Evolutionary conservation across 305 asterid genomes (phyloP), one percentile per base, ranked within the genome.

Genomic region (Fraxinus velutina): DNA sequence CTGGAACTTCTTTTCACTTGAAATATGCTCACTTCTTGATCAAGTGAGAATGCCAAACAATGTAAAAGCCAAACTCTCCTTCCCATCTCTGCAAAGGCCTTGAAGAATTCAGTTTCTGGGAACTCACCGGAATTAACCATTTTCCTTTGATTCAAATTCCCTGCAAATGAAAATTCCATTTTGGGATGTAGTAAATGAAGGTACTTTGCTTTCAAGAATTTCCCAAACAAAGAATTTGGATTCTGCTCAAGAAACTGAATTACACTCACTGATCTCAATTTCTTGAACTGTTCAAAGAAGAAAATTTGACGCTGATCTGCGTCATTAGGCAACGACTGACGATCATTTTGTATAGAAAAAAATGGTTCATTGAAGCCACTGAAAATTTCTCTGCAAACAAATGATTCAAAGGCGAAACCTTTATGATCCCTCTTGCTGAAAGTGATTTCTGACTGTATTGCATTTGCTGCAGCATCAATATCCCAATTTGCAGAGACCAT

Each of bases 351-450:
- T 24, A 82, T 5, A 4, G 82, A 91, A 92, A 0, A 83, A 85
- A 91, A 92, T 1, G 89, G 86, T 3, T 83, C 88, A 70, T 85
- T 88, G 80, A 91, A 91, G 10, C 95, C 90, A 1, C 77, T 32
- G 76, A 90, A 88, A 27, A 89, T 85, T 76, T 89, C 92, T 73
- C 90, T 90, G 85, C 97, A 91, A 6, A 91, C 91, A 57, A 88
- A 96, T 2, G 98, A 91, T 76, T 96, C 99, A 47, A 96, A 93
- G 0, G 92, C 96, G 86, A 91, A 96, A 60, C 90, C 93, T 72
- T 78, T 86, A 64, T 94, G 96, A 80, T 90, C 90, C 62, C 83
- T 86, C 79, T 84, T 88, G 2, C 78, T 47, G 83, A 92, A 92
- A 68, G 78, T 27, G 21, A 80, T 32, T 3, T 79, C 88, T 13